phyloP scores from a whole-genome alignment of 83 land plant genomes.

The Isoetes engelmannii region DNA sequence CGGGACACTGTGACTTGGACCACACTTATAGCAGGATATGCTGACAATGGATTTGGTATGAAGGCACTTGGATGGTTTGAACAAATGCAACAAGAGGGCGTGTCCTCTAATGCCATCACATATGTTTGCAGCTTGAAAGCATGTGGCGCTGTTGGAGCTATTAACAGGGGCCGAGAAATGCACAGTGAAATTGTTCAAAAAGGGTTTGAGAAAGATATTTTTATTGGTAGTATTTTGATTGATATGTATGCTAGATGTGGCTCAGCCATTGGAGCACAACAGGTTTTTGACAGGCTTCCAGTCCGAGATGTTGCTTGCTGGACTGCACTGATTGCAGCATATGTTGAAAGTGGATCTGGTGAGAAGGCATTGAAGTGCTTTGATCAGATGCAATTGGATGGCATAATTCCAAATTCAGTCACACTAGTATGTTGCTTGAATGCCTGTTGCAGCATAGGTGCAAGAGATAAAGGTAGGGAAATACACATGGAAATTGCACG shows the following conservation, averaged over 20 bases:
- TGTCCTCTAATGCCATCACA: slow-evolving; percentile 8
- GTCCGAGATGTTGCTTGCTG: too few relatives aligned
- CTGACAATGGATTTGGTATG: background rate
- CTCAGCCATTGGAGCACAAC: too few relatives aligned
- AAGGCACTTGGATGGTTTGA: slow-evolving; percentile 3
- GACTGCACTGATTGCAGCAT: too few relatives aligned
- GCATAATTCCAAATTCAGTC: background rate
- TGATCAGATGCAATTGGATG: slow-evolving; percentile 1
- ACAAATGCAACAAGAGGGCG: slow-evolving; percentile 3
- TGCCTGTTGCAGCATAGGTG: slow-evolving; percentile 5
- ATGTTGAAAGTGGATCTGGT: background rate
- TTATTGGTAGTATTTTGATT: slow-evolving; percentile 54
- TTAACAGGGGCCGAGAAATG: slow-evolving; percentile 35
- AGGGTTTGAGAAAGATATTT: slow-evolving; percentile 32
- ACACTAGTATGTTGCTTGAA: slow-evolving; percentile 1
- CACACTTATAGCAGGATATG: background rate
- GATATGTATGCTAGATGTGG: slow-evolving; percentile 56
- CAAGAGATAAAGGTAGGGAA: background rate
- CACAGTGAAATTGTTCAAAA: slow-evolving; percentile 35
- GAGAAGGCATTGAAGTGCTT: background rate
- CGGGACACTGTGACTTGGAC: slow-evolving; percentile 2
- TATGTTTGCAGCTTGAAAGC: background rate
- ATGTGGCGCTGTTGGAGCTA: slow-evolving; percentile 28
- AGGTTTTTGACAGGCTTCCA: too few relatives aligned
- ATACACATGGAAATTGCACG: background rate